Conservation (phyloP, 768 basidiomycete genomes). For the Lentinula sp. region DNA sequence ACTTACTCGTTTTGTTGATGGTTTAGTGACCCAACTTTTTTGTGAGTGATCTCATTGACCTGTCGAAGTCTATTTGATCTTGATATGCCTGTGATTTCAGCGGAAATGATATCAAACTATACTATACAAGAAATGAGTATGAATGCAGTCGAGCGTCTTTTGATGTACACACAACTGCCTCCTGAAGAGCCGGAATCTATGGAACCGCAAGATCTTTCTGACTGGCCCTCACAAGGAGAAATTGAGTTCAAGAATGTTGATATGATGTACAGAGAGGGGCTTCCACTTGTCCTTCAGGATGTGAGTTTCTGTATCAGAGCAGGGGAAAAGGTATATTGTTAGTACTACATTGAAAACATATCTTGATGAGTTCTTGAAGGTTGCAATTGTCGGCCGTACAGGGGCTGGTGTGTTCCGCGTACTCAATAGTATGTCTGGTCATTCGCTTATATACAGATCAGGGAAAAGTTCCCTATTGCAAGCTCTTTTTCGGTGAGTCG, state of each 20-base stretch:
- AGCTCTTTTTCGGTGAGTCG: constrained; percentile 42
- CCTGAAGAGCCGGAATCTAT: constrained; percentile 40
- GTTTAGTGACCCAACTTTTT: constrained; percentile 44
- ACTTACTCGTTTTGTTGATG: neutral
- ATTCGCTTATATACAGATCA: constrained; percentile 6
- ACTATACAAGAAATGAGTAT: constrained; percentile 65
- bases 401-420: constrained; percentile 28
- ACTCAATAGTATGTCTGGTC: neutral
- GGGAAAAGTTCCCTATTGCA: constrained; percentile 55
- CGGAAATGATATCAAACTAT: constrained; percentile 49
- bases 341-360: neutral
- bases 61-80: neutral
- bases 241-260: constrained; percentile 52
- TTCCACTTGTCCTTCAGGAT: constrained; percentile 60
- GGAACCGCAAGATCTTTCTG: constrained; percentile 38
- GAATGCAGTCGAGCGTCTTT: constrained; percentile 65
- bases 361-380: neutral
- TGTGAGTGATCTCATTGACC: constrained; percentile 27
- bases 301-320: constrained; percentile 49
- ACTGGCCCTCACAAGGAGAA: constrained; percentile 46
- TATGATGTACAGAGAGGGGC: constrained; percentile 53
- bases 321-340: constrained; percentile 54
- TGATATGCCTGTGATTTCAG: constrained; percentile 18
- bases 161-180: constrained; percentile 61
- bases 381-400: constrained; percentile 20